Conservation (phyloP, 352 stramenopile species). For the Phytopythium chamaehyphon region DNA sequence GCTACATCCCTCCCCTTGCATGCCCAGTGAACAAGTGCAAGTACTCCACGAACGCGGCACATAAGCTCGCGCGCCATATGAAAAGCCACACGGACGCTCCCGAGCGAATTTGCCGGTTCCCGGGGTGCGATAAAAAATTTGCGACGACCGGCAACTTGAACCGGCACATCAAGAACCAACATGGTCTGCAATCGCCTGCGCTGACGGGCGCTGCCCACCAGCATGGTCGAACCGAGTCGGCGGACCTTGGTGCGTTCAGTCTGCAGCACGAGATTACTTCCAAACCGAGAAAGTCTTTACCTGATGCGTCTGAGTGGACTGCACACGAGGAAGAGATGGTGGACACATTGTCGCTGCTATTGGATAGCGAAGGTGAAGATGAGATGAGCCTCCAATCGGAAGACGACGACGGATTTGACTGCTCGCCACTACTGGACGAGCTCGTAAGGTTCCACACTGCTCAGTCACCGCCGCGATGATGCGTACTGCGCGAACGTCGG, state of each 20-base stretch:
- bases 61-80: slow-evolving; percentile 52
- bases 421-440: slow-evolving; percentile 1
- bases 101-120: slow-evolving; percentile 33
- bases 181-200: slow-evolving; percentile 10
- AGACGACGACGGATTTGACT: background rate
- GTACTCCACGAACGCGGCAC: slow-evolving; percentile 33
- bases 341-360: slow-evolving; percentile 1
- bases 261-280: too few species aligned
- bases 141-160: slow-evolving; percentile 59
- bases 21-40: slow-evolving; percentile 18
- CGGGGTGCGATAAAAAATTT: slow-evolving; percentile 57
- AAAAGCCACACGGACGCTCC: slow-evolving; percentile 32
- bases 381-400: background rate
- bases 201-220: background rate
- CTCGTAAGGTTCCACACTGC: slow-evolving; percentile 4
- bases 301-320: too few species aligned
- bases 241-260: too few species aligned
- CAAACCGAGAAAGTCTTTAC: too few species aligned
- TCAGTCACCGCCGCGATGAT: background rate
- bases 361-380: background rate
- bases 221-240: background rate
- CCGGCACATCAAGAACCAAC: slow-evolving; percentile 54
- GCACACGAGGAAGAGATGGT: background rate
- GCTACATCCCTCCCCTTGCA: slow-evolving; percentile 20
- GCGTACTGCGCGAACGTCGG: too few species aligned